Base-by-base conservation (phyloP, 2,329 filamentous ascomycete genomes). In the Xenosphaeropsis pyriputrescens region DNA sequence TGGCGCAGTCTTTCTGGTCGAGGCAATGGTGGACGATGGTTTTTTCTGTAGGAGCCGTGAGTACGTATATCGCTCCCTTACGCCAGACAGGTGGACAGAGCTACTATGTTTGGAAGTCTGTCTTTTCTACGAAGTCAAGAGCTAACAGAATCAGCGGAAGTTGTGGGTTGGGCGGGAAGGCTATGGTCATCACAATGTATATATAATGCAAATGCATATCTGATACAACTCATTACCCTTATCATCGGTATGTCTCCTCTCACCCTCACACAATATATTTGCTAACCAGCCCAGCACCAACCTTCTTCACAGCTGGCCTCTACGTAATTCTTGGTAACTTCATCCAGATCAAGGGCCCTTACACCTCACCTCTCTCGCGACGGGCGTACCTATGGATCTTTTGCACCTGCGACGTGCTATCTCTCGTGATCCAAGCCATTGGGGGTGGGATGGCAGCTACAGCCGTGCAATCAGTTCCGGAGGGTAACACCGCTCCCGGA, bases 321-420 rank as follows among this genome's bases (percentile, higher is more conserved):
- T 78, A 78, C 59, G 64, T 78, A 16, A 75, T 70, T 4, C 67
- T 78, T 43, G 73, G 74, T 55, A 70, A 75, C 57, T 54, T 72
- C 45, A 63, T 66, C 43, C 57, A 68, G 22, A 55, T 62, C 33
- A 57, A 74, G 43, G 61, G 59, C 54, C 61, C 65, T 9, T 33
- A 46, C 29, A 57, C 69, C 37, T 72, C 69, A 12, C 67, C 68
- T 42, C 43, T 75, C 38, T 56, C 54, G 2, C 66, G 71, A 14
- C 55, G 53, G n/a, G 60, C 62, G 46, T 74, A 71, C 52, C 70
- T 71, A 4, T 60, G 64, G 48, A 56, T 74, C 56, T 75, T 75
- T 57, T 65, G 74, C n/a, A 66, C 68, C 37, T 63, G 64, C 50
- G 71, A 75, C 51, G 58, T 74, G 13, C 64, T 64, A 29, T 74